phyloP scores from a whole-genome alignment of 257 asterid species.

The Paulownia fortunei region DNA sequence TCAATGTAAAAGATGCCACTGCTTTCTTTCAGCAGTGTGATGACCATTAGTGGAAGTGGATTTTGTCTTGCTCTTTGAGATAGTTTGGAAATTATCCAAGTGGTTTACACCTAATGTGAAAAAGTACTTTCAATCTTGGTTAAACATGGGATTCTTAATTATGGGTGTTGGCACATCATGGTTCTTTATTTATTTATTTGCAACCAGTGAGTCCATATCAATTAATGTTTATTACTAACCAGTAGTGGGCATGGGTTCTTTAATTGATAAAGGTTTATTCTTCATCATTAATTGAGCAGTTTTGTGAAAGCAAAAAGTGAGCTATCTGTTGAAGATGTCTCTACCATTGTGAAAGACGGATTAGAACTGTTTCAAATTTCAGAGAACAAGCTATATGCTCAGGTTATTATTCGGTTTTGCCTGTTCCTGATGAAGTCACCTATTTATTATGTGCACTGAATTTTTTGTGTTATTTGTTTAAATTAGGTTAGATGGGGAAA shows the following conservation, averaged over 20 bases:
- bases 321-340: constrained; percentile 74
- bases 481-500: constrained; percentile 97
- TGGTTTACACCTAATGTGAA: neutral
- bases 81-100: constrained; percentile 17
- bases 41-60: neutral
- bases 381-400: constrained; percentile 76
- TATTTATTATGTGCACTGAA: constrained; percentile 37
- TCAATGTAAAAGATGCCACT: constrained; percentile 16
- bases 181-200: neutral
- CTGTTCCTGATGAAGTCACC: constrained; percentile 24
- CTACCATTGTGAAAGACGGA: constrained; percentile 68
- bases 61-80: constrained; percentile 30
- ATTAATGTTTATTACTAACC: constrained; percentile 18
- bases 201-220: constrained; percentile 12
- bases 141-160: constrained; percentile 1
- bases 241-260: constrained; percentile 17
- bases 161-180: neutral
- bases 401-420: constrained; percentile 56
- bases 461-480: constrained; percentile 38
- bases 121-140: constrained; percentile 12
- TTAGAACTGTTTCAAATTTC: constrained; percentile 73
- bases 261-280: constrained; percentile 38
- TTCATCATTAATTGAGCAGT: constrained; percentile 51
- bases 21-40: constrained; percentile 13
- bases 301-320: constrained; percentile 93